Conservation (phyloP, 805 yeast species). For the Jamesozyma piceae region DNA sequence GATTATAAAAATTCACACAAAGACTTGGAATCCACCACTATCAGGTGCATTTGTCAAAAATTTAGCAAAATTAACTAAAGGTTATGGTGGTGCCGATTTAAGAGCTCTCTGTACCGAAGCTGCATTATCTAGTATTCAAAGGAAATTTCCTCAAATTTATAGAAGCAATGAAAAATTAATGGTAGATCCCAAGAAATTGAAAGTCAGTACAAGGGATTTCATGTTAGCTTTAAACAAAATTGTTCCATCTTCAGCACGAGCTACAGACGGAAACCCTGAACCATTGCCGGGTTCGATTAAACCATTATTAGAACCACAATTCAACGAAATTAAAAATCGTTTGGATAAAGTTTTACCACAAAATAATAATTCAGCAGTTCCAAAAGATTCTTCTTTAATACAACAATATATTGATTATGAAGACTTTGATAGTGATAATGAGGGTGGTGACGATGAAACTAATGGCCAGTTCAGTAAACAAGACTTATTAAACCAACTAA, state of each 20-base stretch:
- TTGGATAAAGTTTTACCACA: slow-evolving; percentile 56
- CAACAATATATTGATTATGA: slow-evolving; percentile 30
- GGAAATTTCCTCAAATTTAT: slow-evolving; percentile 90
- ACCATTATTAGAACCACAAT: slow-evolving; percentile 50
- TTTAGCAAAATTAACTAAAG: slow-evolving; percentile 77
- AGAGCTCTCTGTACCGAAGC: slow-evolving; percentile 93
- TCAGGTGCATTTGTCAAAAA: slow-evolving; percentile 47
- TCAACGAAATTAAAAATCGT: slow-evolving; percentile 37
- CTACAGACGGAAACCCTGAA: slow-evolving; percentile 60
- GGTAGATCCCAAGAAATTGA: slow-evolving; percentile 62
- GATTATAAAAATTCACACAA: slow-evolving; percentile 77
- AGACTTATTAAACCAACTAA: slow-evolving; percentile 44
- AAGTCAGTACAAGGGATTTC: slow-evolving; percentile 74
- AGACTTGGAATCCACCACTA: slow-evolving; percentile 76
- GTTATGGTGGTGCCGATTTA: slow-evolving; percentile 96
- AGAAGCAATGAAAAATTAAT: slow-evolving; percentile 58
- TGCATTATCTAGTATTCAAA: slow-evolving; percentile 82
- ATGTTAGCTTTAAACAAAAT: slow-evolving; percentile 77
- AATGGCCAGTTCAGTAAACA: slow-evolving; percentile 46
- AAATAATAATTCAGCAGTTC: slow-evolving; percentile 10
- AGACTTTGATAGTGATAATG: slow-evolving; percentile 21
- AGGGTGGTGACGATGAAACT: slow-evolving; percentile 11
- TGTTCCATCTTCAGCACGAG: slow-evolving; percentile 86
- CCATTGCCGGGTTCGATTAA: slow-evolving; percentile 69
- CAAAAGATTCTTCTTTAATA: slow-evolving; percentile 22